Evolutionary conservation across 306 rosid species (phyloP), one percentile per base, ranked within the genome.

Genomic region (Cyclanthera cordifolia): DNA sequence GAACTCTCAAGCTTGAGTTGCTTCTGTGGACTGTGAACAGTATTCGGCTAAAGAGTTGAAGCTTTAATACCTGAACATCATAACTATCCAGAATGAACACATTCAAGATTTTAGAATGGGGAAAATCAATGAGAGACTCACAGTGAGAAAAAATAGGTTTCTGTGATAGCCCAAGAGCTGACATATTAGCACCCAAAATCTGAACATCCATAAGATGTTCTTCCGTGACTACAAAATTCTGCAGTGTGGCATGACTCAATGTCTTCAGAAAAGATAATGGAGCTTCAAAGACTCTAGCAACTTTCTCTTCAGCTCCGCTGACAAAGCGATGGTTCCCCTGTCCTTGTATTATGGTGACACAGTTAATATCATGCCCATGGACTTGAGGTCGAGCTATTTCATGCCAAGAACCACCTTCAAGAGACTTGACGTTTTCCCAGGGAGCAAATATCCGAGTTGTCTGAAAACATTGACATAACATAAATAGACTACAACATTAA

Each of bases 171-270:
- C 99, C 96, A 78, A 94, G 97, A 74, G 99, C 96, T 47, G 99
- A 94, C 97, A 94, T 90, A 80, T 94, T 94, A 74, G 99, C 99
- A 79, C 99, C 99, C 90, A 94, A 86, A 75, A 94, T 79, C 74
- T 94, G 96, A 79, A 88, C 87, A 30, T 80, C 88, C 57, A 59
- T 68, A 45, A 80, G 82, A 70, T 78, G 39, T 76, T 88, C 95
- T 73, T 88, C 95, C 2, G 79, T 60, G 70, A 76, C 69, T 71
- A 77, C 17, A 66, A 80, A 74, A 27, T 78, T 82, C 74, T 74
- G 79, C 72, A 78, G 67, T 51, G 84, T 79, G 79, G 95, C 91
- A 80, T 85, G 88, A 83, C 72, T 83, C 82, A 94, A 76, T 37
- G 97, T 90, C 87, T 82, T 94, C 74, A 90, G 73, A 85, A 94